phyloP scores from a whole-genome alignment of 495 filamentous ascomycete species.

The Aspergillus biplanus region DNA sequence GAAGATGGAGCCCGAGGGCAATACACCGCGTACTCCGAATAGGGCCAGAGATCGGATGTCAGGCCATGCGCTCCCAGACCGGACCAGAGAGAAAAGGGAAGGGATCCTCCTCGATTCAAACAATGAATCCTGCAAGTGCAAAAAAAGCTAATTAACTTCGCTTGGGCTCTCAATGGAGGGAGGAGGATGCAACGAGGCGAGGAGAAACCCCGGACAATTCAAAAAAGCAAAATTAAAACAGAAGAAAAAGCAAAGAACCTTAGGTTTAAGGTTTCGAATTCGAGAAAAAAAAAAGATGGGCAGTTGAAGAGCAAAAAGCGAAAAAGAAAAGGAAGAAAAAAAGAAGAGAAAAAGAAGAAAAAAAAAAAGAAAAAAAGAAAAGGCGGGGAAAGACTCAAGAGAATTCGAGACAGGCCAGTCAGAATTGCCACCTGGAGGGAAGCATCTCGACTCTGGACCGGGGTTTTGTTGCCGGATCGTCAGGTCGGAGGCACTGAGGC shows the following conservation, averaged over 20 bases:
- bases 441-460: neutral
- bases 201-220: neutral
- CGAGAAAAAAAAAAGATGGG: slow-evolving; percentile 4
- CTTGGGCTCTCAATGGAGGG: neutral
- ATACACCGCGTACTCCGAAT: too few relatives aligned
- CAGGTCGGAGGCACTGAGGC: slow-evolving; percentile 4
- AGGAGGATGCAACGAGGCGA: neutral
- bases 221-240: neutral
- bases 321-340: slow-evolving; percentile 7
- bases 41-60: neutral
- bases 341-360: slow-evolving; percentile 11
- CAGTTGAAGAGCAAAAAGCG: neutral
- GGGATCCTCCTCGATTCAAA: neutral
- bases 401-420: neutral
- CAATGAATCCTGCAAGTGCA: slow-evolving; percentile 1
- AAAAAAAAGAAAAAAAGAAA: slow-evolving; percentile 1
- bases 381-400: neutral
- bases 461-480: slow-evolving; percentile 15
- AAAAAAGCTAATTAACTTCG: neutral
- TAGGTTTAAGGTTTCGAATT: neutral
- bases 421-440: neutral
- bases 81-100: neutral
- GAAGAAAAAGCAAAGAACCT: slow-evolving; percentile 8
- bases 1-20: too few relatives aligned
- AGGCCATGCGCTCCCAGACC: slow-evolving; percentile 2